Percentiles rank a stretch among this genome's conserved stretches.
These are phyloP conservation scores for Ocimum tenuiflorum DNA, from an alignment of 257 asterid species.

Conservation along the genomic window DNA sequence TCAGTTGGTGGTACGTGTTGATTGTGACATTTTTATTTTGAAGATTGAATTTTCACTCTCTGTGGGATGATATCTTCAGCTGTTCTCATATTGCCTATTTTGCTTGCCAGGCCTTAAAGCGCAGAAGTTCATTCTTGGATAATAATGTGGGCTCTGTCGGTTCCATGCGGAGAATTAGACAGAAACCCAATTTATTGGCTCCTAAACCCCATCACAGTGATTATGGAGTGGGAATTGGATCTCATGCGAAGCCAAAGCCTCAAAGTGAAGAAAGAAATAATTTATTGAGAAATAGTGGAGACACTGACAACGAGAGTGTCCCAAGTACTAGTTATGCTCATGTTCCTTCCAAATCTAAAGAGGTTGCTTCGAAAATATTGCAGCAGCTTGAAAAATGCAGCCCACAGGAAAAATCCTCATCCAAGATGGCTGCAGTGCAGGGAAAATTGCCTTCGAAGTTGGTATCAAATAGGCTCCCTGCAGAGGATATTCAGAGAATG, in stretches of 20 bases:
- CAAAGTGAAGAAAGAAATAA: constrained; percentile 29
- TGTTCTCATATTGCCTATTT: constrained; percentile 2
- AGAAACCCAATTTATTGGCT: constrained; percentile 49
- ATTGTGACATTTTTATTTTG: constrained; percentile 5
- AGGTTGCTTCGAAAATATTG: constrained; percentile 75
- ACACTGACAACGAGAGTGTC: constrained; percentile 30
- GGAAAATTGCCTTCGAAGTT: constrained; percentile 44
- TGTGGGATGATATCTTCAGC: neutral
- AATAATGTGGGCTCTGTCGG: constrained; percentile 71
- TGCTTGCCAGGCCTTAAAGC: constrained; percentile 57
- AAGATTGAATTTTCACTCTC: neutral
- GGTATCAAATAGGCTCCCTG: constrained; percentile 49
- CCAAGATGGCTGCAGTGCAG: constrained; percentile 36
- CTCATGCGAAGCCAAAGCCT: constrained; percentile 38
- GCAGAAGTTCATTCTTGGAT: constrained; percentile 68
- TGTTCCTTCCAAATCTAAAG: constrained; percentile 61
- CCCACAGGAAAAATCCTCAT: constrained; percentile 58
- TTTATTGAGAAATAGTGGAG: constrained; percentile 31
- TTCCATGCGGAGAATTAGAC: constrained; percentile 72
- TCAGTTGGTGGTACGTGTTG: constrained; percentile 36
- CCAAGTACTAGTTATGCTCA: constrained; percentile 47
- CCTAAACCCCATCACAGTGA: constrained; percentile 26
- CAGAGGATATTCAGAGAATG: constrained; percentile 50
- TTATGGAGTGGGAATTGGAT: constrained; percentile 33
- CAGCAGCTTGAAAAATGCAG: constrained; percentile 68